A percentile compares a stretch with the other conserved stretches of the same genome.
Conservation (phyloP, 371 early-diverging fungal genomes). For the Mucor irregularis region DNA sequence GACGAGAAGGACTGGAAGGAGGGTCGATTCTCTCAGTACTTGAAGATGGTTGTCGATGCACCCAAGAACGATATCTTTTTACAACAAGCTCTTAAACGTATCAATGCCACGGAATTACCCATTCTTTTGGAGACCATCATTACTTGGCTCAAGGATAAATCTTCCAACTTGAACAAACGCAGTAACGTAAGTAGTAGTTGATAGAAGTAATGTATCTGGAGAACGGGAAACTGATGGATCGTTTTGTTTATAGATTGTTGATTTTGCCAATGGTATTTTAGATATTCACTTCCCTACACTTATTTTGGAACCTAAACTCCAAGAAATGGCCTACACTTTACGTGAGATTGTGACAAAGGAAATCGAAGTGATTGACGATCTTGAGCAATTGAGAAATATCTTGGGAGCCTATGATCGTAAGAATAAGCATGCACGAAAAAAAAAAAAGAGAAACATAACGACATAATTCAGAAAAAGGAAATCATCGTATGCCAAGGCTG, state of each 20-base stretch:
- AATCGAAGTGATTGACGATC: constrained; percentile 35
- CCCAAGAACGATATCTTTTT: constrained; percentile 65
- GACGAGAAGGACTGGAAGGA: constrained; percentile 17
- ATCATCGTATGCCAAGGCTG: no score
- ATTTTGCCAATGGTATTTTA: constrained; percentile 52
- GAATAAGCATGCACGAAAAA: constrained; percentile 25
- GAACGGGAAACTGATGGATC: no score
- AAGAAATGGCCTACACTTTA: constrained; percentile 42
- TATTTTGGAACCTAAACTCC: constrained; percentile 55
- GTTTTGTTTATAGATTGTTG: constrained; percentile 42
- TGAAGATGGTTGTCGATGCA: constrained; percentile 46
- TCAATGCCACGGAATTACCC: constrained; percentile 50
- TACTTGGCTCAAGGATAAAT: constrained; percentile 40
- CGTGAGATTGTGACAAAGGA: constrained; percentile 42
- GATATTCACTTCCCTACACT: constrained; percentile 63
- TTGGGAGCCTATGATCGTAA: constrained; percentile 57
- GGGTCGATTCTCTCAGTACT: constrained; percentile 31
- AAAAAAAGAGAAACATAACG: constrained; percentile 19
- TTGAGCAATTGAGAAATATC: constrained; percentile 54
- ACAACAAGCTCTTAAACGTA: constrained; percentile 55
- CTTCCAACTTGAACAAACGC: constrained; percentile 12
- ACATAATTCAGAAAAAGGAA: constrained; percentile 43
- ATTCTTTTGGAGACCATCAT: constrained; percentile 42
- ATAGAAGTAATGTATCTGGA: no score
- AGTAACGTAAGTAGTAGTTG: constrained; percentile 25